Base-by-base conservation (phyloP, 2,329 filamentous ascomycete species). In the Sporothrix luriei region DNA sequence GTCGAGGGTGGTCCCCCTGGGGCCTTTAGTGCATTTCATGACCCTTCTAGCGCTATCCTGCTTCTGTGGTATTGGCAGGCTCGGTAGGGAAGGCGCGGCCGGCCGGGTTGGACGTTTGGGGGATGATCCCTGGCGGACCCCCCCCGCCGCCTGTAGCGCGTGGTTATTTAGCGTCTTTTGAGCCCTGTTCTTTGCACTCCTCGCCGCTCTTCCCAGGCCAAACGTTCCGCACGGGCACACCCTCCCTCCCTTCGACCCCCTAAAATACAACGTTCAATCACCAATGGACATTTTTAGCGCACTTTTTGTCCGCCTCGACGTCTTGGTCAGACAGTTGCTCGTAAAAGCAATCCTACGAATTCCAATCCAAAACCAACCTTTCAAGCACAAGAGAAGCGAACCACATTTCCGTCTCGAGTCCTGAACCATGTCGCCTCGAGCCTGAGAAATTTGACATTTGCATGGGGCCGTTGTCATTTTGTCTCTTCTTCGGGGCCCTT, bases 31-130 rank as follows among this genome's bases (percentile, higher is more conserved):
- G 57, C n/a, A n/a, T n/a, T n/a, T n/a, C n/a, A n/a, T n/a, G n/a
- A n/a, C 57, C 57, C 57, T 62, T 62, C 51, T 71, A 71, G 69
- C 67, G 69, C 48, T 55, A 10, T 43, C 24, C 29, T 21, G 59
- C 33, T 40, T 48, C 49, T 49, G 29, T 38, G 38, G 54, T 29
- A 24, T 65, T 55, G 54, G 61, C 11, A 57, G 52, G 51, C 29
- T 54, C 24, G 43, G 40, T 29, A 64, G 40, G 59, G 59, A 61
- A 43, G 57, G 29, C 29, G 54, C 54, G 57, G 57, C 38, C n/a
- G 57, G 57, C 38, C 38, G 57, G 57, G 57, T 46, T 43, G 57
- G 57, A 62, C 11, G 38, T 26, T 62, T 40, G 19, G 57, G 57
- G 57, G 57, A 16, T 46, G 57, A 62, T 62, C 57, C 57, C 16